Base-by-base conservation (phyloP, 371 early-diverging fungal species). In the Actinomortierella ambigua region DNA sequence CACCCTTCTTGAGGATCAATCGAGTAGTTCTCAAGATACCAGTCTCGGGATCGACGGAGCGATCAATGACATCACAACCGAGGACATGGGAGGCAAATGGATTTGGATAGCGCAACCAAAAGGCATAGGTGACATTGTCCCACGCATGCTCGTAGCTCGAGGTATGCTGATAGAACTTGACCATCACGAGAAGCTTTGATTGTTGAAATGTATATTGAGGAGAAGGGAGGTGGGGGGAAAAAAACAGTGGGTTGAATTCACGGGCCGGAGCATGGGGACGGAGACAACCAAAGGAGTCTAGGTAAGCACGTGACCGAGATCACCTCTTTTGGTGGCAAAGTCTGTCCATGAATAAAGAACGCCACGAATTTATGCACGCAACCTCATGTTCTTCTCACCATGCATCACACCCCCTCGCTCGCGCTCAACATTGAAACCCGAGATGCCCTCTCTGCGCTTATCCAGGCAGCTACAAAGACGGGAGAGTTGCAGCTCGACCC, bases 71-170 rank as follows among this genome's bases (percentile, higher is more conserved):
- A 78, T 98, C 98, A 11, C 90, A 85, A 0, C 95, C 82, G 55
- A 96, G 80, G 5, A 98, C 98, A 77, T 98, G 98, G 13, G 90
- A 83, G 14, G 97, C 95, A 77, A 94, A 95, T n/a, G 98, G 98
- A 76, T 98, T 98, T 40, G 98, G 98, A 79, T 98, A 98, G 50
- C 97, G 90, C 71, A 93, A 77, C 89, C 92, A 93, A 61, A 95
- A 92, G 13, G 97, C 97, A 44, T 82, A 82, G 13, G 96, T 92
- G 48, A 96, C 95, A 63, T 85, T 88, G 50, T 85, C 82, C 96
- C 96, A 96, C 50, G 85, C 83, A 63, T 88, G 85, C 88, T 90
- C 90, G 65, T 88, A 93, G 34, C 81, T 80, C 52, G 85, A 88
- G 15, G 82, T 84, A 58, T 92, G 91, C 53, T 90, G 87, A 75